These are phyloP conservation scores for Fusarium pseudoanthophilum DNA, from an alignment of 2,329 filamentous ascomycete genomes.

Conservation along the genomic window DNA sequence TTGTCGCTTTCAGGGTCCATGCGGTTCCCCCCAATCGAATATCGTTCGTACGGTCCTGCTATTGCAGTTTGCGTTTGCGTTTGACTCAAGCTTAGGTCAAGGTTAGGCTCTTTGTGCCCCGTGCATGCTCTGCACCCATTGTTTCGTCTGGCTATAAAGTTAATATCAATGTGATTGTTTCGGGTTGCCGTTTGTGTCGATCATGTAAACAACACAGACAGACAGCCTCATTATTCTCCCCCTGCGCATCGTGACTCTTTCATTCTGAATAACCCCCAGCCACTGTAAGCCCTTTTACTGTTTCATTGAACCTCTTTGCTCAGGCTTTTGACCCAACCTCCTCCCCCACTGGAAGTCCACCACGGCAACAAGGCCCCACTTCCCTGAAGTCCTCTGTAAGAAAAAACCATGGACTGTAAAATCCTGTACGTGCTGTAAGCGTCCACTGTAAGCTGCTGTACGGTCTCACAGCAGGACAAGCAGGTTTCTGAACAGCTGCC, in stretches of 20 bases:
- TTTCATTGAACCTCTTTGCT: conserved; percentile 4
- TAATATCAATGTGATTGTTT: conserved; percentile 14
- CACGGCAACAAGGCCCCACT: conserved; percentile 14
- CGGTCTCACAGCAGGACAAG: conserved; percentile 14
- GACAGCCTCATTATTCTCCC: conserved; percentile 21
- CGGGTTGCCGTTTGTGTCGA: conserved; percentile 10
- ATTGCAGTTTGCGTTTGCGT: not conserved
- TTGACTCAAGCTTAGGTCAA: conserved; percentile 2
- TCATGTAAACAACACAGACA: conserved; percentile 11
- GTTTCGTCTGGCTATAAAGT: conserved; percentile 3
- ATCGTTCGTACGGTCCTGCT: conserved; percentile 16
- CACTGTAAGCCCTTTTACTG: conserved; percentile 5
- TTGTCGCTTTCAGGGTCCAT: conserved; percentile 23
- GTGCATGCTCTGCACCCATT: not conserved
- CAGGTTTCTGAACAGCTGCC: conserved; percentile 18
- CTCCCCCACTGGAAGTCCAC: conserved; percentile 7
- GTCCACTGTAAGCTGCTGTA: conserved; percentile 23
- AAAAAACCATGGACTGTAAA: not conserved
- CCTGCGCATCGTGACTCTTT: conserved; percentile 21
- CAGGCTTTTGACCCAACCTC: not conserved
- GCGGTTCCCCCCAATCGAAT: conserved; percentile 10
- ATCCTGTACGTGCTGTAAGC: conserved; percentile 18
- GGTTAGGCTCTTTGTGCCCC: not conserved
- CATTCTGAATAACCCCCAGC: conserved; percentile 7
- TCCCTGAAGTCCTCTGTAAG: conserved; percentile 17